Evolutionary conservation across 2,329 filamentous ascomycete species (phyloP), one percentile per base, ranked within the genome.

Genomic region (Diplodia mutila): DNA sequence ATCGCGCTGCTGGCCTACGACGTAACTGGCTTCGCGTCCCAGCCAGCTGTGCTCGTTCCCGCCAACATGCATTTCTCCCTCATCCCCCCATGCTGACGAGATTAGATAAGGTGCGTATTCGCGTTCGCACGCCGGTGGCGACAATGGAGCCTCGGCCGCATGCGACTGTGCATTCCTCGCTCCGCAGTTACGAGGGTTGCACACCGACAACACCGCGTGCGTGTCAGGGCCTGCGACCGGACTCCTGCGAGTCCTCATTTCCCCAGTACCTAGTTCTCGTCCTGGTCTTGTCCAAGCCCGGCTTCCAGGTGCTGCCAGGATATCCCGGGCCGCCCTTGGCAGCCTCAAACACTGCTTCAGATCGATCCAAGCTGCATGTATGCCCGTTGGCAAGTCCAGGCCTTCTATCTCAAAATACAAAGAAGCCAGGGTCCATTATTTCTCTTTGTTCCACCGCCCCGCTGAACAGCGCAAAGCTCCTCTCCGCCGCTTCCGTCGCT

Each of bases 401-500:
- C 59, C 23, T 37, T 18, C 12, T 23, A 9, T 27, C 37, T 48
- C 59, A 29, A 63, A 37, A 21, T 63, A 63, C 59, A 37, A 51
- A 63, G 59, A 63, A 63, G 32, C 49, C 59, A 49, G 59, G 57
- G 57, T 61, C 57, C 42, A 51, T 42, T 29, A 51, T 51, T 46
- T 51, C 59, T 37, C 59, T 14, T 21, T 49, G 42, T 27, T 63
- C 59, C n/a, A 46, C 59, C 27, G 23, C 59, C 8, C 42, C 59
- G 29, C 59, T 42, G 59, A 63, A 63, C 27, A 63, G 46, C 42
- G 25, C 59, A 23, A 52, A 37, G 42, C 29, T 51, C 29, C 46
- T 63, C 29, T 63, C 59, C 23, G 59, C 59, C 29, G 59, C 59
- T 37, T 49, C 57, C 57, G 57, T 61, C 57, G 57, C 57, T n/a